These are phyloP conservation scores for Cercospora zeina DNA, from an alignment of 2,329 filamentous ascomycete species.

Conservation along the genomic window DNA sequence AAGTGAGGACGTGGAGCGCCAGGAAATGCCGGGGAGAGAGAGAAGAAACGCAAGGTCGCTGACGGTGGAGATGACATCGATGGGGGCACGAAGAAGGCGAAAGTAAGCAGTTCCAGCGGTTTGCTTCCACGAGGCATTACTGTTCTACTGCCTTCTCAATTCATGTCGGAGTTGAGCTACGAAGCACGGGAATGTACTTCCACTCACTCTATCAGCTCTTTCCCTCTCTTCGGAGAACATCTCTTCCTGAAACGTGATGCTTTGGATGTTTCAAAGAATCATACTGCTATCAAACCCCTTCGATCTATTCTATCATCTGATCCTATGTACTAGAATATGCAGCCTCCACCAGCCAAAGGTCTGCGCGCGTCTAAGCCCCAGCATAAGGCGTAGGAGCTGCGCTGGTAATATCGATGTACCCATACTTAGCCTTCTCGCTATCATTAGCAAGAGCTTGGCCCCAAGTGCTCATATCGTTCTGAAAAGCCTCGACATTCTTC, in stretches of 20 bases:
- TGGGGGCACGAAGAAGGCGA: no score
- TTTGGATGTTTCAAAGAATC: background rate
- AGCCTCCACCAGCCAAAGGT: background rate
- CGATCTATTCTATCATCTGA: background rate
- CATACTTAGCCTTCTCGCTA: constrained; percentile 29
- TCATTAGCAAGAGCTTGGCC: constrained; percentile 31
- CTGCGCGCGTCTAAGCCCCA: constrained; percentile 10
- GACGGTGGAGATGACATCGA: no score
- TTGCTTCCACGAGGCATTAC: no score
- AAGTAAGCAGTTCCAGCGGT: no score
- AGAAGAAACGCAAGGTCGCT: background rate
- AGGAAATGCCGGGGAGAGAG: background rate
- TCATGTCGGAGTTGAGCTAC: no score
- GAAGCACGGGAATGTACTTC: no score
- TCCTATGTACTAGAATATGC: background rate
- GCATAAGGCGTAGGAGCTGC: constrained; percentile 44
- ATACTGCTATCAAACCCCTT: background rate
- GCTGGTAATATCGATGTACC: constrained; percentile 45
- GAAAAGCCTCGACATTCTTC: constrained; percentile 51
- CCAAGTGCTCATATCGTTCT: constrained; percentile 53
- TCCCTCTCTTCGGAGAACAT: background rate
- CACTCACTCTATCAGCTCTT: no score
- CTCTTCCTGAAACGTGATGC: background rate
- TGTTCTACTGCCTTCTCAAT: no score
- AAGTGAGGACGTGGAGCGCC: no score